Conservation (phyloP, 2,329 filamentous ascomycete genomes). For the Penicillium sclerotiorum region DNA sequence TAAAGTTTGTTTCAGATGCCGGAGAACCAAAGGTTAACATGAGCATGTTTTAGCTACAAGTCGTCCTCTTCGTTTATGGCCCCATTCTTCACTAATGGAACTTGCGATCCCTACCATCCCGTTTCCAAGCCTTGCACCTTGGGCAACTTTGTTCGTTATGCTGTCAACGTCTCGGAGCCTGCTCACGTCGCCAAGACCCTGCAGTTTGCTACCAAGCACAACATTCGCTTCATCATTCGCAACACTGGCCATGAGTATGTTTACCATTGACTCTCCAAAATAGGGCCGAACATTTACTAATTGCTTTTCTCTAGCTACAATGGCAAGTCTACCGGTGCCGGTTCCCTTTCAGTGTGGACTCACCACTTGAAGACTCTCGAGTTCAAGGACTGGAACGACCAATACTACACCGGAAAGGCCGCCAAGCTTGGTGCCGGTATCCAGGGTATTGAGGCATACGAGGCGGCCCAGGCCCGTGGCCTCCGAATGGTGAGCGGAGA, state of each 20-base stretch:
- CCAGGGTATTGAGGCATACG: constrained; percentile 53
- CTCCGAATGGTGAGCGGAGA: constrained; percentile 59
- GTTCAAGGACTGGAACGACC: constrained; percentile 36
- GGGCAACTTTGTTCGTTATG: constrained; percentile 35
- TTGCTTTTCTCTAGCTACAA: constrained; percentile 10
- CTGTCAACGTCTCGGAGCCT: constrained; percentile 37
- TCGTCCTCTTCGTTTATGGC: constrained; percentile 49
- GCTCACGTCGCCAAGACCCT: constrained; percentile 28
- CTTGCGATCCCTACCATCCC: constrained; percentile 46
- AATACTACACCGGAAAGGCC: constrained; percentile 54
- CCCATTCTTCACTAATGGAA: constrained; percentile 41
- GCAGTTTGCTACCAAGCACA: constrained; percentile 50
- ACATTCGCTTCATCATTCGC: constrained; percentile 53
- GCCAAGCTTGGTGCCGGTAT: constrained; percentile 59
- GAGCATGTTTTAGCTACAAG: constrained; percentile 57
- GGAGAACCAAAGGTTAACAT: no score
- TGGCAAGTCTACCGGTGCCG: constrained; percentile 56
- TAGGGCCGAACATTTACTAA: not conserved
- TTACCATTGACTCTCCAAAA: not conserved
- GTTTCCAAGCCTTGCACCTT: constrained; percentile 31
- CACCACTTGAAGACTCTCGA: constrained; percentile 36
- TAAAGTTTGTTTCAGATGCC: constrained; percentile 52
- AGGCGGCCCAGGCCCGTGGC: constrained; percentile 48
- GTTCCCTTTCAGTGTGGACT: constrained; percentile 42
- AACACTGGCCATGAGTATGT: constrained; percentile 45